Base-by-base conservation (phyloP, 139 green algal species). In the Picochlorum sp. region DNA sequence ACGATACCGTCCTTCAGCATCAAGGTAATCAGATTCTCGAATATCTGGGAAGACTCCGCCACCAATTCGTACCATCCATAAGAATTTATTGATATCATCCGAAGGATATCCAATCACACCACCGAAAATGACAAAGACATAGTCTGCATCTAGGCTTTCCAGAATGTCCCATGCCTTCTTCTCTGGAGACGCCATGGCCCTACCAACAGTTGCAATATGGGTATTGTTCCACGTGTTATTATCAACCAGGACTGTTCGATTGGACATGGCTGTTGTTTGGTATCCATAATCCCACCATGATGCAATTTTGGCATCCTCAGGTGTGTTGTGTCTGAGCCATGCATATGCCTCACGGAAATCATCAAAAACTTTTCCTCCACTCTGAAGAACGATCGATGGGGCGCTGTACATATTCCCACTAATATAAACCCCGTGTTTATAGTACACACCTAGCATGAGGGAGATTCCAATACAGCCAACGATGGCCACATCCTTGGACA, bases 191-290 rank as follows among this genome's bases (percentile, higher is more conserved):
- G 80, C 62, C 88, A 95, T 94, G 10, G 88, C 88, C 1, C 88
- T 72, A 9, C 86, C 88, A 45, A 96, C 88, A 6, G 87, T 94
- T 6, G 90, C 90, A 61, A 96, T 96, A 82, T 96, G 90, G 0
- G 85, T 93, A 78, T 93, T 96, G 82, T 96, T 96, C 90, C 90
- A 96, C 2, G 89, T 96, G 78, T 96, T 96, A 89, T 96, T 96
- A 79, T 96, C 89, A 26, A 95, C 88, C 10, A 96, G 82, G 32
- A 94, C 82, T 13, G 86, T 96, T 44, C 89, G 68, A 77, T 96
- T 92, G 65, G 87, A 83, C 88, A 96, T 95, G 58, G 85, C 87
- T 4, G 88, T 94, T 18, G 89, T 93, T 76, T 96, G 89, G 71
- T 96, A 96, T n/a, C 89, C 89, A 47, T 96, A 95, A 67, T 95